Evolutionary conservation across 2,329 filamentous ascomycete species (phyloP), one percentile per base, ranked within the genome.

Genomic region (Trichophyton simii): DNA sequence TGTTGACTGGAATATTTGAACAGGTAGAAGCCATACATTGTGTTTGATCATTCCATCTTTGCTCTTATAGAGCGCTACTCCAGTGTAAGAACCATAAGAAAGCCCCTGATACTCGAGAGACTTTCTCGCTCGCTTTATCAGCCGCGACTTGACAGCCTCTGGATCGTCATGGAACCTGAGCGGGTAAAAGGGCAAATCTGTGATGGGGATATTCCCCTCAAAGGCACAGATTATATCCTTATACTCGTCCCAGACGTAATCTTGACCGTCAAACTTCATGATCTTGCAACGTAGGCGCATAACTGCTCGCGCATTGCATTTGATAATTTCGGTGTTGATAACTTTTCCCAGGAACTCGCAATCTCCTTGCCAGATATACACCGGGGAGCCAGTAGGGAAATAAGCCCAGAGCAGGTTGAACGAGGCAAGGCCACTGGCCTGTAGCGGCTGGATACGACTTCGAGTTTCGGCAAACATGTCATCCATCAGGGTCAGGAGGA

Each of bases 351-450:
- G 69, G 41, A 76, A 69, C 64, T 79, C 76, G 31, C 74, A 72
- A 65, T 77, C 76, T 50, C 71, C 63, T 11, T 69, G 72, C 61
- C 68, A 72, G 62, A 70, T 74, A 65, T 78, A 77, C 48, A 78
- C 66, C 34, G 72, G 70, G 0, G 72, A 72, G 20, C 69, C 69
- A 9, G 69, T 70, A 7, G 77, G 75, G 65, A 79, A 79, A 44
- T 75, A 73, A 0, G 77, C 74, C 78, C 79, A 80, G 22, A 74
- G 75, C 0, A 73, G 69, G 36, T 71, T 69, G 66, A 74, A 79
- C 42, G 73, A 73, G 42, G 78, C 72, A 13, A 80, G 72, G 0
- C 72, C 71, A 31, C 70, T 72, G 1, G 68, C 67, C 42, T 71
- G 69, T 3, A 80, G 69, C 25, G 72, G 68, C 4, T 69, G 69